A percentile compares a stretch with the other conserved stretches of the same genome.
Conservation (phyloP, 768 basidiomycete genomes). For the Favolaschia claudopus region DNA sequence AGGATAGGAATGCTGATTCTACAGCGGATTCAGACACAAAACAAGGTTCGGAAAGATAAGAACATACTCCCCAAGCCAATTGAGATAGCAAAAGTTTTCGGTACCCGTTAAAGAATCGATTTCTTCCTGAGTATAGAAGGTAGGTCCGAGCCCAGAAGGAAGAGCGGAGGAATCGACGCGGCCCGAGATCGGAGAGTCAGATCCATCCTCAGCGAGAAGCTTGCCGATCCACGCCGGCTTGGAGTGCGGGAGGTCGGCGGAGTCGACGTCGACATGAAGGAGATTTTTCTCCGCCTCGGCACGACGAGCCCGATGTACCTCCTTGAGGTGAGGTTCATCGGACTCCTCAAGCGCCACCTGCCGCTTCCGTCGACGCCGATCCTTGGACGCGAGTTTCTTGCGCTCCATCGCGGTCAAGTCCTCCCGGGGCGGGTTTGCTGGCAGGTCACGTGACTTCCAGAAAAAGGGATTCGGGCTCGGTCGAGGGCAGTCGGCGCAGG, state of each 20-base stretch:
- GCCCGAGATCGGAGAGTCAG: not conserved
- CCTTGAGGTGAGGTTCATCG: not conserved
- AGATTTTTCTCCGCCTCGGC: not conserved
- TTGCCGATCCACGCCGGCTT: constrained; percentile 12
- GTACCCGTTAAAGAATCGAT: not conserved
- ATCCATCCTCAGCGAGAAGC: not conserved
- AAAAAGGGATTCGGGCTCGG: not conserved
- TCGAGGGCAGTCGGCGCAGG: not conserved
- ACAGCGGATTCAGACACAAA: not conserved
- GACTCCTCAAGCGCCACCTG: not conserved
- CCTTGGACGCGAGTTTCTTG: not conserved
- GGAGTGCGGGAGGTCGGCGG: constrained; percentile 5
- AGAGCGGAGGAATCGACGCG: not conserved
- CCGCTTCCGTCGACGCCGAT: not conserved
- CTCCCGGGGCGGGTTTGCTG: too few species aligned
- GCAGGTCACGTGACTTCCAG: too few species aligned
- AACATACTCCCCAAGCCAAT: constrained; percentile 10
- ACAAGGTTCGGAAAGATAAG: not conserved
- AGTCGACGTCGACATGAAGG: not conserved
- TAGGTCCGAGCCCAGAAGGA: not conserved
- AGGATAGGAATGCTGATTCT: constrained; percentile 14
- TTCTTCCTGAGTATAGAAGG: not conserved
- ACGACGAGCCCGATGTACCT: not conserved
- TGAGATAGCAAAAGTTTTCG: not conserved
- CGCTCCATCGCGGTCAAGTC: not conserved